A percentile compares a stretch with the other conserved stretches of the same genome.
Evolutionary conservation across 495 filamentous ascomycete genomes (phyloP).

Genomic region (Neurospora sp.): DNA sequence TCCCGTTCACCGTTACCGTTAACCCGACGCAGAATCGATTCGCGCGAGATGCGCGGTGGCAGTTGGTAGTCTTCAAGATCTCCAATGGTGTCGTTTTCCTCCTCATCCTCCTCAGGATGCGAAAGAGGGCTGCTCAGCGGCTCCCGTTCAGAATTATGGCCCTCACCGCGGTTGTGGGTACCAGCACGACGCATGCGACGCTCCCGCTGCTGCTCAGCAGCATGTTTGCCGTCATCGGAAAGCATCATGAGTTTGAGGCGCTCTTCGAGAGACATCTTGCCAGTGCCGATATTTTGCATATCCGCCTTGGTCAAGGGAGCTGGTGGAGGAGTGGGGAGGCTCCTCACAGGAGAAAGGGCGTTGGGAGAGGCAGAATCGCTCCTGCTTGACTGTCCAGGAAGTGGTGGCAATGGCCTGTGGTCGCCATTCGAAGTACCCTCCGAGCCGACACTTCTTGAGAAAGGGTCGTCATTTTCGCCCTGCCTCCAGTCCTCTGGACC

Average conservation of each 20-base stretch:
- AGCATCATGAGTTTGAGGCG: conserved; percentile 76
- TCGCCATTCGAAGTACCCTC: conserved; percentile 60
- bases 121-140: conserved; percentile 26
- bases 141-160: conserved; percentile 40
- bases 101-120: conserved; percentile 18
- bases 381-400: conserved; percentile 39
- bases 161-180: conserved; percentile 33
- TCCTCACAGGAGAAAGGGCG: conserved; percentile 49
- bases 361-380: conserved; percentile 31
- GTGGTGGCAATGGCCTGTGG: conserved; percentile 64
- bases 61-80: conserved; percentile 52
- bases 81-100: conserved; percentile 42
- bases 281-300: conserved; percentile 54
- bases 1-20: conserved; percentile 58
- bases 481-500: conserved; percentile 92
- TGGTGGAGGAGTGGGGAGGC: conserved; percentile 56
- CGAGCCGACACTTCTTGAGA: conserved; percentile 57
- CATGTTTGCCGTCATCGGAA: conserved; percentile 44
- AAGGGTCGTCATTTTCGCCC: conserved; percentile 61
- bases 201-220: conserved; percentile 49
- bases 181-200: conserved; percentile 49
- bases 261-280: conserved; percentile 72
- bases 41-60: conserved; percentile 76
- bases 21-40: conserved; percentile 83
- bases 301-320: conserved; percentile 60